These are phyloP conservation scores for Penicillium polonicum DNA, from an alignment of 2,329 filamentous ascomycete species.

Conservation along the genomic window DNA sequence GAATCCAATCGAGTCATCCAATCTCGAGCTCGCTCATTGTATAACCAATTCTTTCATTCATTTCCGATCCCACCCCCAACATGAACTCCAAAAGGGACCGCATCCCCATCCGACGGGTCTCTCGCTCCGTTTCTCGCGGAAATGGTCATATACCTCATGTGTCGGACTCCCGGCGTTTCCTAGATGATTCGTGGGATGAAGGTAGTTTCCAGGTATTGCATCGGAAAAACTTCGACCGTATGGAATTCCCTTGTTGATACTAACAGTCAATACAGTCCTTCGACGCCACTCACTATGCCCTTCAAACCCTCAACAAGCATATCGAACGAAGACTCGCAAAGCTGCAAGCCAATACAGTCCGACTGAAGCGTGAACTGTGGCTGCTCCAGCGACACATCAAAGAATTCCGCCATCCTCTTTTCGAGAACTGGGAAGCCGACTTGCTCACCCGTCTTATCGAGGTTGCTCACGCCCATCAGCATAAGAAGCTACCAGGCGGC, in stretches of 20 bases:
- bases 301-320: constrained; percentile 28
- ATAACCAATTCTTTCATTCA: background rate
- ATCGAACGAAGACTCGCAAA: constrained; percentile 27
- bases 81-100: background rate
- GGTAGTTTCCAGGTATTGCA: constrained; percentile 3
- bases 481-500: constrained; percentile 24
- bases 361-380: constrained; percentile 28
- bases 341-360: constrained; percentile 20
- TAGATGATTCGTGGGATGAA: constrained; percentile 4
- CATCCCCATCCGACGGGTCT: background rate
- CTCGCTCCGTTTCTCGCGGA: constrained; percentile 1
- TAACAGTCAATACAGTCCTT: constrained; percentile 17
- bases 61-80: background rate
- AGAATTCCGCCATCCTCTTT: constrained; percentile 26
- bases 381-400: constrained; percentile 29
- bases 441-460: constrained; percentile 38
- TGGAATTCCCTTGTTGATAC: background rate
- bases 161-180: background rate
- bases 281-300: constrained; percentile 18
- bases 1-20: background rate
- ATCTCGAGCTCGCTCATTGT: constrained; percentile 5
- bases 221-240: background rate
- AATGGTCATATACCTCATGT: background rate
- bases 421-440: constrained; percentile 38
- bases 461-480: constrained; percentile 26